Percentiles rank a stretch among this genome's conserved stretches.
Conservation (phyloP, 2,329 filamentous ascomycete species). For the Arthroderma uncinatum region DNA sequence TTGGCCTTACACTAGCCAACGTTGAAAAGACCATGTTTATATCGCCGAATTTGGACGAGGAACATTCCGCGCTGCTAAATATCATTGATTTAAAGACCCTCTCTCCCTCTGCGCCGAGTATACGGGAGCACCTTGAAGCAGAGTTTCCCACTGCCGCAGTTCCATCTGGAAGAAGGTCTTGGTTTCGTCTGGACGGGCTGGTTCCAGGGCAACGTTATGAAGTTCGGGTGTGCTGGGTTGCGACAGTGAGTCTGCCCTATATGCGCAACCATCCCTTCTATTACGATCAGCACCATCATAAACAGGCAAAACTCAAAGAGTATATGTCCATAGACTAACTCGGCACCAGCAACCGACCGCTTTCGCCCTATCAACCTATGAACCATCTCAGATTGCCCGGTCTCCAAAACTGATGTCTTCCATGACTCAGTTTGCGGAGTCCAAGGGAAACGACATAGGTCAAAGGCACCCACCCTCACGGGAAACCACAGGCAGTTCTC, state of each 20-base stretch:
- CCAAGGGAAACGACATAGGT: slow-evolving; percentile 19
- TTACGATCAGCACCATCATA: too few species aligned
- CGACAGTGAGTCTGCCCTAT: slow-evolving; percentile 51
- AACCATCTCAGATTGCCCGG: slow-evolving; percentile 50
- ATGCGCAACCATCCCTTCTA: not conserved
- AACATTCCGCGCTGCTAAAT: slow-evolving; percentile 47
- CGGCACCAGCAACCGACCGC: slow-evolving; percentile 65
- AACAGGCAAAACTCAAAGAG: not conserved
- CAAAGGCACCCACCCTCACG: slow-evolving; percentile 9
- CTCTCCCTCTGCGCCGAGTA: slow-evolving; percentile 43
- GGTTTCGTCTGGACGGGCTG: slow-evolving; percentile 66
- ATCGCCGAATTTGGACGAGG: slow-evolving; percentile 53
- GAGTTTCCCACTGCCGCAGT: slow-evolving; percentile 50
- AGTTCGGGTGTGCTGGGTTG: slow-evolving; percentile 83
- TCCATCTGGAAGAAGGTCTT: slow-evolving; percentile 54
- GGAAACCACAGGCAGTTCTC: not conserved
- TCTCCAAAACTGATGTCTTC: slow-evolving; percentile 54
- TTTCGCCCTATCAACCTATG: slow-evolving; percentile 58
- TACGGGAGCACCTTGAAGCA: slow-evolving; percentile 56
- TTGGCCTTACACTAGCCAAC: slow-evolving; percentile 48
- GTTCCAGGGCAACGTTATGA: slow-evolving; percentile 71
- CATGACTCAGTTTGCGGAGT: slow-evolving; percentile 50
- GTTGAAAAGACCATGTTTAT: slow-evolving; percentile 86
- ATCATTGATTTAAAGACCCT: slow-evolving; percentile 57
- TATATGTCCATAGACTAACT: not conserved